These are phyloP conservation scores for Parietichytrium sp. DNA, from an alignment of 108 stramenopile genomes.

Conservation along the genomic window DNA sequence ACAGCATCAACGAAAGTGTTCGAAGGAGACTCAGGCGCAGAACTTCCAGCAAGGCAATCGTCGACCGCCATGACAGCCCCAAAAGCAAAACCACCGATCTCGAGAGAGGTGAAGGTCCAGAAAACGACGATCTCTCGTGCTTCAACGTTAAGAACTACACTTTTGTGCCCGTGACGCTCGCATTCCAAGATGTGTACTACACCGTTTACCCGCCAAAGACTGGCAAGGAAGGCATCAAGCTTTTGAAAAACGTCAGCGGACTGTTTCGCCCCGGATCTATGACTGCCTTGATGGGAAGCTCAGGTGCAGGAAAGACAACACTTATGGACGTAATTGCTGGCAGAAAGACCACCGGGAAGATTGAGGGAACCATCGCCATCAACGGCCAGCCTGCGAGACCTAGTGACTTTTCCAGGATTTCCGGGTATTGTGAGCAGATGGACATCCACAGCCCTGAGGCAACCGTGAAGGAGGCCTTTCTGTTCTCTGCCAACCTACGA, in stretches of 20 bases:
- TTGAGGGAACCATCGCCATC: slow-evolving; percentile 58
- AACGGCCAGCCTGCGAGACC: slow-evolving; percentile 63
- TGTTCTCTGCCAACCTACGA: slow-evolving; percentile 79
- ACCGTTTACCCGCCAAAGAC: neutral
- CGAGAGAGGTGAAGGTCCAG: too few species aligned
- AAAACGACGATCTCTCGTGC: too few species aligned
- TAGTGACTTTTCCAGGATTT: slow-evolving; percentile 40
- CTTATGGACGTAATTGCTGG: slow-evolving; percentile 73
- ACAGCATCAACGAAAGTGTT: too few species aligned
- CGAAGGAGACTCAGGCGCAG: too few species aligned
- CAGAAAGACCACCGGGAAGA: slow-evolving; percentile 63
- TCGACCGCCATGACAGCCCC: too few species aligned
- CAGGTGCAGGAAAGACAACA: slow-evolving; percentile 66
- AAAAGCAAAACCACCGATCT: too few species aligned
- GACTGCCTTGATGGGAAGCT: slow-evolving; percentile 52
- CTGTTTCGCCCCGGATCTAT: slow-evolving; percentile 34
- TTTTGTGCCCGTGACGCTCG: neutral
- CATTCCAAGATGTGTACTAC: slow-evolving; percentile 25
- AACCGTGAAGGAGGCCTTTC: slow-evolving; percentile 78
- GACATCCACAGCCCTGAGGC: slow-evolving; percentile 77
- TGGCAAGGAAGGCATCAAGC: neutral
- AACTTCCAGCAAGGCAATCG: too few species aligned
- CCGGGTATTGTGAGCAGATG: slow-evolving; percentile 86
- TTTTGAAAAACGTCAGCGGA: slow-evolving; percentile 39
- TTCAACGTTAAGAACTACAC: neutral